A percentile compares a stretch with the other conserved stretches of the same genome.
Conservation (phyloP, 305 asterid genomes). For the Rubia occidens region DNA sequence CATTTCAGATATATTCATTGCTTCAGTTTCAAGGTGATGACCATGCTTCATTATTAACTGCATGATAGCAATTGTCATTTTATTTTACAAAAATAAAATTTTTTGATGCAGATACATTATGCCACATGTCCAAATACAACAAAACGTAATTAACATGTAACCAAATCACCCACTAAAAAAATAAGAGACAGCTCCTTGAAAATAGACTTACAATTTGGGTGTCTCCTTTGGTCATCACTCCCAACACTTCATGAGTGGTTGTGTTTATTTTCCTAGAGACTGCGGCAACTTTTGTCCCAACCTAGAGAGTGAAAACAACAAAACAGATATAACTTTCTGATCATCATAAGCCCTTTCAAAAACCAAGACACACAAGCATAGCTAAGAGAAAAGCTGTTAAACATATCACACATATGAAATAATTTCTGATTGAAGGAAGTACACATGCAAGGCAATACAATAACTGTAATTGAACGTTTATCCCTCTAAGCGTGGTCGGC, state of each 20-base stretch:
- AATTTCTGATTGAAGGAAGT: not conserved
- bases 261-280: constrained; percentile 87
- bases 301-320: constrained; percentile 32
- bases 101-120: not conserved
- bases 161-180: constrained; percentile 1
- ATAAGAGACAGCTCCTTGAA: constrained; percentile 4
- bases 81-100: not conserved
- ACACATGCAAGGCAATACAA: not conserved
- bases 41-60: not conserved
- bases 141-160: not conserved
- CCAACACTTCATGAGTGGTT: constrained; percentile 86
- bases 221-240: constrained; percentile 65
- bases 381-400: not conserved
- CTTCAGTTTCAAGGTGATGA: not conserved
- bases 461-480: not conserved
- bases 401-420: not conserved
- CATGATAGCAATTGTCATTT: not conserved
- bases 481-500: not conserved
- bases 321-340: not conserved
- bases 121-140: not conserved
- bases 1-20: not conserved
- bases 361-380: not conserved
- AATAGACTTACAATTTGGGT: constrained; percentile 67
- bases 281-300: constrained; percentile 87
- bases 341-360: not conserved